Percentiles rank a stretch among this genome's conserved stretches.
phyloP scores from a whole-genome alignment of 352 stramenopile genomes.

The Thalassiosira oceanica region DNA sequence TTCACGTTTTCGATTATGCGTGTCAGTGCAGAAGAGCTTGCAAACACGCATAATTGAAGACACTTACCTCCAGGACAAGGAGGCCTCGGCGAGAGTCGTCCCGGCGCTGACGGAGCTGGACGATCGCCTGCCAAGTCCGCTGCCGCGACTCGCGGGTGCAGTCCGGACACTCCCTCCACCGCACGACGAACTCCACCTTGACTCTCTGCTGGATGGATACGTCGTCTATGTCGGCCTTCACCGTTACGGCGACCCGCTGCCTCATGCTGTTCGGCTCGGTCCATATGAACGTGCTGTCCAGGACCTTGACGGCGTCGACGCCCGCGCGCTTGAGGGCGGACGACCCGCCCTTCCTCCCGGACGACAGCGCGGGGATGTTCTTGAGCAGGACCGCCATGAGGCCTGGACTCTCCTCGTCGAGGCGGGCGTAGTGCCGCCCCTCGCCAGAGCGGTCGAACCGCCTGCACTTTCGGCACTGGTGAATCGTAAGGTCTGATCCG shows the following conservation, averaged over 20 bases:
- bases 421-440: constrained; percentile 64
- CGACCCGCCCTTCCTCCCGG: constrained; percentile 39
- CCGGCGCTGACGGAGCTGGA: constrained; percentile 94
- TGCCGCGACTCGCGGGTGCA: constrained; percentile 95
- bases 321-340: constrained; percentile 27
- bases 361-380: constrained; percentile 86
- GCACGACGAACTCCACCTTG: constrained; percentile 96
- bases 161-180: constrained; percentile 97
- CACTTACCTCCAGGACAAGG: constrained; percentile 99
- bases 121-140: constrained; percentile 93
- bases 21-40: too few relatives aligned
- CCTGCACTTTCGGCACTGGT: constrained; percentile 78
- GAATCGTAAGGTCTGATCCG: constrained; percentile 45
- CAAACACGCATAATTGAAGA: too few relatives aligned
- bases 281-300: constrained; percentile 99
- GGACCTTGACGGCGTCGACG: constrained; percentile 75
- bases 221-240: constrained; percentile 94
- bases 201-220: constrained; percentile 99
- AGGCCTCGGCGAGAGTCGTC: constrained; percentile 95
- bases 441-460: constrained; percentile 46
- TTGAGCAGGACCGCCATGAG: constrained; percentile 98
- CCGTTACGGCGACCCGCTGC: constrained; percentile 97
- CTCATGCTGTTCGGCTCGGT: constrained; percentile 98
- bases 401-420: constrained; percentile 94
- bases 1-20: too few relatives aligned